Base-by-base conservation (phyloP, 176 grass and related monocot genomes). In the Oryza coarctata region DNA sequence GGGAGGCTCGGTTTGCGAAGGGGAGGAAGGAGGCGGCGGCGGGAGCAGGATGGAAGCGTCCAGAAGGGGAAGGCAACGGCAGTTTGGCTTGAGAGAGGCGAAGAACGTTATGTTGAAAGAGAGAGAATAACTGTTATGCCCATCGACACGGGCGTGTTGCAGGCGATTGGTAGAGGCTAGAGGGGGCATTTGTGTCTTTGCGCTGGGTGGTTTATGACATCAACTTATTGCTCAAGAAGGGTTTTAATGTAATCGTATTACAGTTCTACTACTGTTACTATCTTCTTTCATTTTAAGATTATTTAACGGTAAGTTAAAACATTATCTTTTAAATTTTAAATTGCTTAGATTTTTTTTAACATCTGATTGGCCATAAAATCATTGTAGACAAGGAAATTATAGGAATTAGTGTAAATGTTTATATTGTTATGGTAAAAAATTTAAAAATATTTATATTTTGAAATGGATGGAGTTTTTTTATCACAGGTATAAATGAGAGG, bases 141-240 rank as follows among this genome's bases (percentile, higher is more conserved):
- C 86, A 36, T 63, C 35, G 7, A 17, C 0, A 3, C 9, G 2
- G 0, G n/a, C n/a, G n/a, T 47, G 50, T 1, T 3, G 8, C 20
- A 4, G 12, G 0, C 0, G 1, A 14, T 22, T 22, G 7, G 62
- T 11, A n/a, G n/a, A n/a, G n/a, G n/a, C n/a, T n/a, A n/a, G 0
- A 6, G 68, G 9, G 87, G 87, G 28, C 31, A 29, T 80, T 80
- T 34, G 2, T 31, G 81, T 80, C 81, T 70, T 74, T 63, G 29
- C 0, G 0, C 9, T 0, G 14, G 3, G 29, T 25, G 27, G 49
- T 89, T 75, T 7, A 25, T 20, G 33, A 13, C 6, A 36, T 74
- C 80, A 8, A 25, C 81, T 88, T 88, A 61, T 84, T 1, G 47
- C 50, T 12, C 86, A 79, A 1, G 79, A 69, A 83, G 64, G 85